These are phyloP conservation scores for Triticum monococcum DNA, from an alignment of 176 grass and related monocot genomes.

Conservation along the genomic window DNA sequence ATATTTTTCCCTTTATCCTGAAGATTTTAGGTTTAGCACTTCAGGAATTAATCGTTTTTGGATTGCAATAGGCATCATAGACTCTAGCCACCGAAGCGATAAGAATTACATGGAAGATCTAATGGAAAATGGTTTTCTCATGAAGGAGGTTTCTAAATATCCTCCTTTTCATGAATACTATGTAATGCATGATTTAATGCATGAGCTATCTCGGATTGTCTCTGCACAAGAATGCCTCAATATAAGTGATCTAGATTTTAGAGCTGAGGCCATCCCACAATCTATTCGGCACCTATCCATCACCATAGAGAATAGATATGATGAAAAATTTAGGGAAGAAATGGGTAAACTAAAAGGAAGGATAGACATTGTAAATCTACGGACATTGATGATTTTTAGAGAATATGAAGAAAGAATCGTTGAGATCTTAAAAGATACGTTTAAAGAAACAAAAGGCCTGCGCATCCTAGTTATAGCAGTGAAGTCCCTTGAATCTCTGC, in stretches of 20 bases:
- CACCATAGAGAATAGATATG: background rate
- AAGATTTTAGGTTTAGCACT: background rate
- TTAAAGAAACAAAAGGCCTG: background rate
- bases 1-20: background rate
- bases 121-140: background rate
- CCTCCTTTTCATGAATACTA: background rate
- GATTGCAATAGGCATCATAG: background rate
- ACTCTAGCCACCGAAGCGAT: background rate
- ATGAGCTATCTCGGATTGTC: background rate
- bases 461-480: background rate
- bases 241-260: background rate
- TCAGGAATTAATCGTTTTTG: background rate
- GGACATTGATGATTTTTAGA: background rate
- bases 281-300: background rate
- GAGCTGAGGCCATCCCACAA: background rate
- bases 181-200: slow-evolving; percentile 1
- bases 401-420: background rate
- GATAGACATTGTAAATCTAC: background rate
- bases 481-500: background rate
- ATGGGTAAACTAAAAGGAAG: background rate
- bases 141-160: background rate
- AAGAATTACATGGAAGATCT: background rate
- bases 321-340: background rate
- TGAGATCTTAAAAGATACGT: background rate
- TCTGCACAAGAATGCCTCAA: background rate